Base-by-base conservation (phyloP, 2,329 filamentous ascomycete species). In the Sporothrix inflata region DNA sequence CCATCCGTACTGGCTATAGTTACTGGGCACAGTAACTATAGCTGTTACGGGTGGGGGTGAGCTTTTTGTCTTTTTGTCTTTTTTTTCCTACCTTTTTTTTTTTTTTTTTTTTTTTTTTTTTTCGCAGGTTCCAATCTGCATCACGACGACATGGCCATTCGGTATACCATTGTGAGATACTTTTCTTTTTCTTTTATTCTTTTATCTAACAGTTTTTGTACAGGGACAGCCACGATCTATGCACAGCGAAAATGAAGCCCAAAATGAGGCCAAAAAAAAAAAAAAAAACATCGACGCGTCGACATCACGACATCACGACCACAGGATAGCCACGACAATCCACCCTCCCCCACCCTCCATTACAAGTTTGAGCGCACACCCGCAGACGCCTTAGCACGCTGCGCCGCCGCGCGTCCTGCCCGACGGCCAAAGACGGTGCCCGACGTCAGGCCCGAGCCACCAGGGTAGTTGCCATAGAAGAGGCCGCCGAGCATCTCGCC, bases 401-500 rank as follows among this genome's bases (percentile, higher is more conserved):
- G 53, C 2, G 68, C 68, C 1, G 68, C 68, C 3, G 68, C 68
- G 19, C 55, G 68, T 16, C 68, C 68, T 30, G 83, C 83, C 67
- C 79, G 79, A 19, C 82, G 78, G 0, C 84, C 83, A 79, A 85
- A 84, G 0, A 90, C 87, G 0, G 86, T 82, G 0, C 88, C 88
- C 24, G 87, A 85, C 0, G 88, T 90, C 78, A 91, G 78, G 0
- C 88, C 89, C 76, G 86, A 89, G 0, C 89, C 89, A 4, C 89
- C 89, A 0, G 88, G 88, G 75, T 90, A 91, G 75, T 91, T 91
- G 14, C 84, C 83, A 76, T 88, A 89, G 75, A 91, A 91, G 24
- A 91, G 76, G 0, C 88, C 89, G 0, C 90, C 90, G 1, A 92
- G 76, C 87, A 92, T 90, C 79, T 92, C 90, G 0, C 90, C 90